Evolutionary conservation across 2,329 filamentous ascomycete species (phyloP).

Genomic region (Onygenales sp.): DNA sequence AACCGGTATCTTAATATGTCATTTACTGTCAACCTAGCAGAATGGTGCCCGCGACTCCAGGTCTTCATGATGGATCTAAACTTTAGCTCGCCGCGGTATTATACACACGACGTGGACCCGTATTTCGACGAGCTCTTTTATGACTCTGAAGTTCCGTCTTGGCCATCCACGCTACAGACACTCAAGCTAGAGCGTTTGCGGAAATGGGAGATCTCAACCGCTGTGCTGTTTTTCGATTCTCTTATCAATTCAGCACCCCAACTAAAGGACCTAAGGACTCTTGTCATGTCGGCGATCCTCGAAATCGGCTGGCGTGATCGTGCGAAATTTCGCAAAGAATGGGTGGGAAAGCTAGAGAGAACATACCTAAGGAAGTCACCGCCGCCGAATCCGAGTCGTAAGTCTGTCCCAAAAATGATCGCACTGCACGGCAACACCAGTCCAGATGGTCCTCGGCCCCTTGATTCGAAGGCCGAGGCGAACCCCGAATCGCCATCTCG

Average conservation of each 20-base stretch:
- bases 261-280: constrained; percentile 56
- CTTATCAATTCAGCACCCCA: constrained; percentile 61
- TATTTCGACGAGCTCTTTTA: constrained; percentile 59
- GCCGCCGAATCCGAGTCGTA: constrained; percentile 7
- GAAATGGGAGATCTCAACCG: constrained; percentile 60
- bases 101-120: constrained; percentile 61
- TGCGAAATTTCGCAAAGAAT: constrained; percentile 66
- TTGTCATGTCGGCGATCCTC: constrained; percentile 69
- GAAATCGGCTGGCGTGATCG: constrained; percentile 73
- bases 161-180: constrained; percentile 62
- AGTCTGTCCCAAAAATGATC: neutral
- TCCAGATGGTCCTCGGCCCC: neutral
- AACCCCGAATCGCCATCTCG: neutral
- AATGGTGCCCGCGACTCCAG: constrained; percentile 60
- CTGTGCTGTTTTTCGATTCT: constrained; percentile 69
- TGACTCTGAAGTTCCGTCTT: constrained; percentile 55
- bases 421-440: neutral
- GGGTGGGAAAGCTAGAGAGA: constrained; percentile 60
- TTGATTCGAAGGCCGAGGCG: neutral
- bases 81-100: constrained; percentile 38
- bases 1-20: constrained; percentile 69
- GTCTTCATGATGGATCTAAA: constrained; percentile 67
- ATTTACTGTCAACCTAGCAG: constrained; percentile 59
- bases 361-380: constrained; percentile 30
- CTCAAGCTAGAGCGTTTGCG: constrained; percentile 71